Evolutionary conservation across 805 yeast genomes (phyloP), one percentile per base, ranked within the genome.

Genomic region (Candida parachauliodes): DNA sequence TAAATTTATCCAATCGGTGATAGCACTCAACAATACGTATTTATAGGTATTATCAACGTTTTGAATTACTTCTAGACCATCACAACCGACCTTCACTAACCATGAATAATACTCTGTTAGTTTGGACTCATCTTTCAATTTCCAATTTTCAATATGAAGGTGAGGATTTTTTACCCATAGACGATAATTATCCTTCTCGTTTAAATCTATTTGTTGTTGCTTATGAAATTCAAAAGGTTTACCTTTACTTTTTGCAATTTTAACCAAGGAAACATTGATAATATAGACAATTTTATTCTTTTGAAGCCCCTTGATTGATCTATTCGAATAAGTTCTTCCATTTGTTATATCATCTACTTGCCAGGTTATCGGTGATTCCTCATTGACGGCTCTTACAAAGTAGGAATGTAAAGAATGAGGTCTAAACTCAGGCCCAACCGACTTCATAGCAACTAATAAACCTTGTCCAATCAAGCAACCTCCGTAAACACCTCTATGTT

Each of bases 1-100:
- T 14, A 62, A 39, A 12, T 54, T 54, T 20, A 63, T 52, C 16
- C 79, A 69, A 49, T 82, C 88, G 0, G 83, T 70, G 7, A 79
- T 56, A 38, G 76, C 76, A 2, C 81, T 78, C 28, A 80, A 50
- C 0, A 81, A 80, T 5, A 72, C 77, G 55, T 74, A 79, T 42
- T 75, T 55, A 39, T 41, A 55, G 15, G 37, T 47, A 4, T 39
- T 40, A 22, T 54, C 46, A 4, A 41, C 33, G 15, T 44, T 38
- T 2, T 32, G 35, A 4, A 52, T 52, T 18, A 10, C 17, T 19
- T 34, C 29, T 12, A 17, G 11, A 22, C 19, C 9, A 11, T 25
- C 28, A 19, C 21, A 17, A 3, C 40, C 40, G 25, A 24, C 29
- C 20, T 30, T 36, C 8, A 16, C 12, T 2, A 32, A 18, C 31